Conservation (phyloP, 83 land plant genomes). For the Picea abies region DNA sequence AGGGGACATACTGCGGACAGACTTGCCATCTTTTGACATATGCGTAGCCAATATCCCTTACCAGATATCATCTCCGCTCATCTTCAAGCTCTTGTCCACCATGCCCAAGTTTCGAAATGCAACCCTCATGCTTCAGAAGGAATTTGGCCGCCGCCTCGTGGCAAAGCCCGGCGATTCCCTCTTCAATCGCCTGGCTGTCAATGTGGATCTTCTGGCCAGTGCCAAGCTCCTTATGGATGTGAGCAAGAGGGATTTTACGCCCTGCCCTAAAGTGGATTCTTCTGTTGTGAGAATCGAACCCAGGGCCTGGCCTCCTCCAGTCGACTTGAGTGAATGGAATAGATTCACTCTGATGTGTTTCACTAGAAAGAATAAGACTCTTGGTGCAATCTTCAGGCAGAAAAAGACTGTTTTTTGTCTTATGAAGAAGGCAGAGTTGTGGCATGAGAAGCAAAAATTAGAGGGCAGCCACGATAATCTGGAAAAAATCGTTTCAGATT, state of each 20-base stretch:
- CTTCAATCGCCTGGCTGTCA: constrained; percentile 79
- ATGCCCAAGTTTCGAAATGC: constrained; percentile 51
- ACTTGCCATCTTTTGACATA: constrained; percentile 71
- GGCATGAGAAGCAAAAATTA: background rate
- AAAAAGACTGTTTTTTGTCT: constrained; percentile 59
- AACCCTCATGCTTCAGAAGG: constrained; percentile 81
- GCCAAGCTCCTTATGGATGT: constrained; percentile 71
- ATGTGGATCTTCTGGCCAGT: constrained; percentile 69
- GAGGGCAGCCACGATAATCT: background rate
- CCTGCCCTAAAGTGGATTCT: constrained; percentile 87
- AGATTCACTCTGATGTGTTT: constrained; percentile 74
- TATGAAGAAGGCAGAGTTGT: constrained; percentile 18
- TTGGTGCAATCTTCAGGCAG: constrained; percentile 88
- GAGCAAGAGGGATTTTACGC: constrained; percentile 76
- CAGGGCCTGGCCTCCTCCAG: constrained; percentile 38
- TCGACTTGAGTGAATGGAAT: constrained; percentile 76
- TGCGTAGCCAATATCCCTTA: constrained; percentile 93
- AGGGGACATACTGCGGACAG: constrained; percentile 62
- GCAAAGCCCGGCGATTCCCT: constrained; percentile 85
- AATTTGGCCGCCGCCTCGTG: constrained; percentile 74
- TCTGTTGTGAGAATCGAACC: constrained; percentile 74
- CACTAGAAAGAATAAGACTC: constrained; percentile 77
- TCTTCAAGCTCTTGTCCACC: constrained; percentile 57
- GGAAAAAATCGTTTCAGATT: background rate
- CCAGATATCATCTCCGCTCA: constrained; percentile 76